These are phyloP conservation scores for Boletus reticulatus DNA, from an alignment of 768 basidiomycete species.

Conservation along the genomic window DNA sequence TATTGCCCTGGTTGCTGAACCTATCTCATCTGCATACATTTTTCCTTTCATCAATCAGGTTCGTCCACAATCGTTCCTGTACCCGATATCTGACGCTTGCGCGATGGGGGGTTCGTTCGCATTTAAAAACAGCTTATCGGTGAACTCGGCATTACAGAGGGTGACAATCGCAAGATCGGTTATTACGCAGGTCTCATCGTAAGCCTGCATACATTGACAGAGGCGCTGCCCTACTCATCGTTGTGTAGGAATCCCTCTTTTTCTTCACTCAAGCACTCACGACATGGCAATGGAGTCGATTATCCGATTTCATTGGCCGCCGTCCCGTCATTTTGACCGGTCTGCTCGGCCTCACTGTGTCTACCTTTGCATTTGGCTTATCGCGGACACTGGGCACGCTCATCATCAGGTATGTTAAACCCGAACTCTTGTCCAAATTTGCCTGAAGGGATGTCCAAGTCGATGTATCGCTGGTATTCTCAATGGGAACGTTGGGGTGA, in stretches of 20 bases:
- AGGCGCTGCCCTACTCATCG: not conserved
- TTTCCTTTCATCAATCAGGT: constrained; percentile 65
- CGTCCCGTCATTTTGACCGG: constrained; percentile 61
- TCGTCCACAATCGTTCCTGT: not conserved
- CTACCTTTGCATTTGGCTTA: constrained; percentile 61
- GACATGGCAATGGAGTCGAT: constrained; percentile 61
- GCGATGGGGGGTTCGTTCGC: not conserved
- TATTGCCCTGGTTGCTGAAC: constrained; percentile 52
- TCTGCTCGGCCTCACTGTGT: constrained; percentile 47
- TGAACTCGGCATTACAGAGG: constrained; percentile 62
- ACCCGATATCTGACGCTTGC: not conserved
- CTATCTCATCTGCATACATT: constrained; percentile 53
- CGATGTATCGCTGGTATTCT: constrained; percentile 36
- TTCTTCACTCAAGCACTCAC: constrained; percentile 57
- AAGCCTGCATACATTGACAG: constrained; percentile 24
- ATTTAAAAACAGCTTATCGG: constrained; percentile 47
- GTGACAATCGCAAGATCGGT: constrained; percentile 45
- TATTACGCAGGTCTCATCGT: constrained; percentile 65
- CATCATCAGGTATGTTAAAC: constrained; percentile 48
- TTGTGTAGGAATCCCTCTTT: constrained; percentile 60
- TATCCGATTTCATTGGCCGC: constrained; percentile 59
- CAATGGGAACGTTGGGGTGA: constrained; percentile 46
- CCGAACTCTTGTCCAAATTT: not conserved
- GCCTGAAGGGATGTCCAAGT: constrained; percentile 17
- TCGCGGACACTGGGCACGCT: constrained; percentile 54